Base-by-base conservation (phyloP, 306 rosid species). In the Cucumis melo region DNA sequence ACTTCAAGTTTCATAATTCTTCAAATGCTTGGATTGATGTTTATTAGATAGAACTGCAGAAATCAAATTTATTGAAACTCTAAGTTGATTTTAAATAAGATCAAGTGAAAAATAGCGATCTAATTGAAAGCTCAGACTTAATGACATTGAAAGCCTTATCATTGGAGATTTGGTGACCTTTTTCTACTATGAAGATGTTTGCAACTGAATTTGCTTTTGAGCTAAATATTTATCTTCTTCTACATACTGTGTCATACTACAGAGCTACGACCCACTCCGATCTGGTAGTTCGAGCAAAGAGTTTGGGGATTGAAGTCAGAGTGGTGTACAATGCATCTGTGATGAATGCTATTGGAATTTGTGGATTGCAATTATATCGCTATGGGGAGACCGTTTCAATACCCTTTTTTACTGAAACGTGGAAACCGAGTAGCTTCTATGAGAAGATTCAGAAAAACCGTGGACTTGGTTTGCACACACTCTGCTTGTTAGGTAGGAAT, bases 341-440 rank as follows among this genome's bases (percentile, higher is more conserved):
- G 57, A 91, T 93, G 97, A 93, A 90, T 80, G 97, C 98, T 0
- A 70, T 91, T 74, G 97, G 98, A 71, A 78, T 89, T 73, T 91
- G 98, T 61, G 98, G 98, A 36, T 80, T 91, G 15, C 98, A 93
- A 78, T 84, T 91, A 23, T 93, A 93, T 80, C 94, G 91, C 36
- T 93, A 91, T 41, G 98, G 97, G 8, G 96, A 93, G 82, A 89
- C 93, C 2, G 86, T 93, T 73, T 91, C 97, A 0, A 83, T 93
- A 44, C 98, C 98, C 0, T 91, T 91, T 83, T 91, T 91, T 78
- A 88, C 96, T 0, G 87, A 90, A 5, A 85, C 98, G 5, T 91
- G 97, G 98, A 91, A 88, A 53, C 98, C 98, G 23, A 93, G 88
- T 87, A 91, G 96, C 76, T 93, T 93, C 82, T 93, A 91, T 50